A percentile compares a stretch with the other conserved stretches of the same genome.
Conservation (phyloP, 306 rosid species). For the Bauhinia variegata region DNA sequence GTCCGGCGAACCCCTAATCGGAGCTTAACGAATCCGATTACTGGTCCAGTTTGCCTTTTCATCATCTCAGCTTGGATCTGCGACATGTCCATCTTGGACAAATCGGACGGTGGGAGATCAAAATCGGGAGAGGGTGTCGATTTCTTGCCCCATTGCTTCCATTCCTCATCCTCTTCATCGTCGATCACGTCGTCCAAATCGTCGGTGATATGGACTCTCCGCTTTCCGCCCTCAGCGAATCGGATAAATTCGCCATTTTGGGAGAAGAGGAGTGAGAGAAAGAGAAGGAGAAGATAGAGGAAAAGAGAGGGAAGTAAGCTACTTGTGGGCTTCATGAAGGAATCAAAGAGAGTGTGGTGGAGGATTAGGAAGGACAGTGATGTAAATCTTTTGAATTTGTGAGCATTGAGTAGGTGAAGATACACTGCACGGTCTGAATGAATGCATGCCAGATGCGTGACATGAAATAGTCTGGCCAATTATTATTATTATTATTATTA, state of each 20-base stretch:
- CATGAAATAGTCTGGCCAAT: too few species aligned
- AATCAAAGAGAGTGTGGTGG: not conserved
- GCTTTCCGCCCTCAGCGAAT: slow-evolving; percentile 54
- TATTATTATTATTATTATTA: too few species aligned
- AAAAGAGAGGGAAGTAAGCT: slow-evolving; percentile 19
- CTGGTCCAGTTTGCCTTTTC: slow-evolving; percentile 71
- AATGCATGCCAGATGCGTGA: too few species aligned
- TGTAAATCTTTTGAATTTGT: too few species aligned
- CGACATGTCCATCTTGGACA: slow-evolving; percentile 61
- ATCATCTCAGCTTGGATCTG: slow-evolving; percentile 81
- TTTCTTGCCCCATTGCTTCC: slow-evolving; percentile 92
- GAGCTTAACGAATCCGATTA: slow-evolving; percentile 84
- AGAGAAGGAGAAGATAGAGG: slow-evolving; percentile 32
- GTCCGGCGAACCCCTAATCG: slow-evolving; percentile 64
- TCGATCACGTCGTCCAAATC: slow-evolving; percentile 84
- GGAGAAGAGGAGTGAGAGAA: slow-evolving; percentile 31
- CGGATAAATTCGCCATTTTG: slow-evolving; percentile 35
- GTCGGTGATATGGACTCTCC: slow-evolving; percentile 75
- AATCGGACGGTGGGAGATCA: slow-evolving; percentile 56
- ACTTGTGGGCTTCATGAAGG: slow-evolving; percentile 38
- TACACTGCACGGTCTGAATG: too few species aligned
- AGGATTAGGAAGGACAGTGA: too few species aligned
- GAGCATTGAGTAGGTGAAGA: too few species aligned
- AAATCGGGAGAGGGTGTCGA: slow-evolving; percentile 37
- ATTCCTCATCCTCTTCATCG: slow-evolving; percentile 85